A percentile compares a stretch with the other conserved stretches of the same genome.
Conservation (phyloP, 176 grass and related monocot genomes). For the Cocos nucifera region DNA sequence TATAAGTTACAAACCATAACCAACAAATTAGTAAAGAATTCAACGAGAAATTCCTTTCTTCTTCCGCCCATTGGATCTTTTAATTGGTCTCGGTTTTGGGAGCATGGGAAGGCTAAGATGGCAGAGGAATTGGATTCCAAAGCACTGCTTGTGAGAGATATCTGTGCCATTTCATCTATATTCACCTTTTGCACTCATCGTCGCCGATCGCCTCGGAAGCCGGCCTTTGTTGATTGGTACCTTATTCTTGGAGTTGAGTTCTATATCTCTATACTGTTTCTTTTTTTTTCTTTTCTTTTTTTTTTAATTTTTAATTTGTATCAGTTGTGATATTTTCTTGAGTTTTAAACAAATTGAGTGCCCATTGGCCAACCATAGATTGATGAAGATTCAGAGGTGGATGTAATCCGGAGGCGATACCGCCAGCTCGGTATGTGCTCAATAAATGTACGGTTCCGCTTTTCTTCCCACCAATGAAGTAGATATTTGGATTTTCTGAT, state of each 20-base stretch:
- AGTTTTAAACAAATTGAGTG: too few relatives aligned
- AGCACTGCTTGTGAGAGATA: constrained; percentile 18
- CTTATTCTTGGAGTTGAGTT: constrained; percentile 66
- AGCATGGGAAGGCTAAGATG: constrained; percentile 19
- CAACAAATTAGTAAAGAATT: too few relatives aligned
- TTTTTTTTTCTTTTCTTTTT: too few relatives aligned
- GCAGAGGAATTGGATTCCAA: constrained; percentile 26
- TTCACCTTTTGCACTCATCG: constrained; percentile 62
- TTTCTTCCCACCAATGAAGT: background rate
- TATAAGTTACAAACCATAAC: too few relatives aligned
- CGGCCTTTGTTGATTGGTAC: constrained; percentile 82
- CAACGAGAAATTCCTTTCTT: too few relatives aligned
- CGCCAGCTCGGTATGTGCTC: constrained; percentile 57
- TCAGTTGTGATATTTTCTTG: too few relatives aligned
- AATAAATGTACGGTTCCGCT: background rate
- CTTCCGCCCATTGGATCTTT: too few relatives aligned
- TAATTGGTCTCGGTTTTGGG: background rate
- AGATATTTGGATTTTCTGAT: too few relatives aligned
- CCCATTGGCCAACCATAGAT: constrained; percentile 21
- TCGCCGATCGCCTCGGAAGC: constrained; percentile 21
- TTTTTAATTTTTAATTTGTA: too few relatives aligned
- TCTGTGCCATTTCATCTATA: constrained; percentile 42
- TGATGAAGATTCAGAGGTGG: constrained; percentile 40
- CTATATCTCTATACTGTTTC: background rate
- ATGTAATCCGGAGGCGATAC: constrained; percentile 48